Base-by-base conservation (phyloP, 2,329 filamentous ascomycete species). In the Claviceps capensis region DNA sequence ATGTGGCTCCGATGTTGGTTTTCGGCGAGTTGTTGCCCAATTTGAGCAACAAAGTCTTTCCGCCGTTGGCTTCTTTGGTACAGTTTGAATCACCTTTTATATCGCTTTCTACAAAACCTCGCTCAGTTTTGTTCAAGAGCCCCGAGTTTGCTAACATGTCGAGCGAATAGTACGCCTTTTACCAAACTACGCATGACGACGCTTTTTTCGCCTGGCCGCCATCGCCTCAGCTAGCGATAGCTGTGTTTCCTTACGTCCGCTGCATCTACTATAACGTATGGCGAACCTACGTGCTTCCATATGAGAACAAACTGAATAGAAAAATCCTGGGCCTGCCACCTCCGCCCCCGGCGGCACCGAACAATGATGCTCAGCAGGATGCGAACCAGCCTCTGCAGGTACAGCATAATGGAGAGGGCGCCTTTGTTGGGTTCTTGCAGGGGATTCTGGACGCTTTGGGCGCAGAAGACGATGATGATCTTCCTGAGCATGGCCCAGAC, bases 191-290 rank as follows among this genome's bases (percentile, higher is more conserved):
- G 50, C 67, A 71, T 44, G 67, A 75, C 42, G 65, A 71, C 34
- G 60, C 71, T n/a, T 66, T 73, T 47, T 64, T 74, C 19, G 60
- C 62, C 14, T 81, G 77, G 77, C 77, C 78, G 1, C 77, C 76
- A 0, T 74, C 76, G 0, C 72, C 76, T 0, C 67, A 71, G 41
- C 72, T 76, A 53, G 73, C 71, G n/a, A 62, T 79, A 49, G 66
- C 72, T 1, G 55, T 74, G 2, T 72, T 78, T 55, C 78, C 78
- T 0, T 71, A 70, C 44, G 61, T 72, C 4, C 67, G 68, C 37
- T 65, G 65, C 43, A 56, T 72, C 8, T 78, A 81, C 60, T 67
- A 68, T 54, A 67, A 67, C 50, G 42, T 78, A 3, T 74, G 76
- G 59, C 68, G 67, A 30, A 67, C 69, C 48, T 60, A 78, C 23